Conservation (phyloP, 371 early-diverging fungal genomes). For the Mucor racemosus region DNA sequence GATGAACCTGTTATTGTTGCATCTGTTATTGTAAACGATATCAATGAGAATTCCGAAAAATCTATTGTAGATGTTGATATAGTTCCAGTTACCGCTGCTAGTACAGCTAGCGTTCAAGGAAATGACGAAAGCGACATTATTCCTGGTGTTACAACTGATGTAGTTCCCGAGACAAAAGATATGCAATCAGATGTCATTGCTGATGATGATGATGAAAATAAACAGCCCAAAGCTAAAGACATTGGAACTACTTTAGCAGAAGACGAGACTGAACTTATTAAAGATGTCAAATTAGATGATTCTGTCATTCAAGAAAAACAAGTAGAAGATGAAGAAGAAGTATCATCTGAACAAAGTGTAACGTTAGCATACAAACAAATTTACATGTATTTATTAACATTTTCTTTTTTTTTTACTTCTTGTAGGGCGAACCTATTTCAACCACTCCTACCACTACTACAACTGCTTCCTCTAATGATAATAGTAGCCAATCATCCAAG, state of each 20-base stretch:
- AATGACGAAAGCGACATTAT: background rate
- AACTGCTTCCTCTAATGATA: background rate
- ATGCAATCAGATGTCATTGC: conserved; percentile 1
- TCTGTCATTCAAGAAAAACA: conserved; percentile 1
- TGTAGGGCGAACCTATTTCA: background rate
- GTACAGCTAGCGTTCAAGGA: background rate
- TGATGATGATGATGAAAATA: background rate
- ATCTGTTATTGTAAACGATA: too few relatives aligned
- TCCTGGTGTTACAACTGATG: background rate
- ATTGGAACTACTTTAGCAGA: too few relatives aligned
- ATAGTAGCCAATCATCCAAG: conserved; percentile 5
- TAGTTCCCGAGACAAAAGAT: background rate
- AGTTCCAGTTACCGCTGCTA: background rate
- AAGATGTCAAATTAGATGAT: background rate
- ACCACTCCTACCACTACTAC: background rate
- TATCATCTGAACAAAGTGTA: background rate
- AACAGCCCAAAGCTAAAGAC: background rate
- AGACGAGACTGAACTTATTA: background rate
- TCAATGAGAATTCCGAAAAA: too few relatives aligned
- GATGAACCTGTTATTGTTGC: background rate
- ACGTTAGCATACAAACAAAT: background rate
- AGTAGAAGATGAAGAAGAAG: background rate
- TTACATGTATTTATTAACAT: background rate
- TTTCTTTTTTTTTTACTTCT: background rate
- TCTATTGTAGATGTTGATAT: too few relatives aligned